Evolutionary conservation across 1,139 yeast genomes (phyloP).

Genomic region (Pichia sp.): DNA sequence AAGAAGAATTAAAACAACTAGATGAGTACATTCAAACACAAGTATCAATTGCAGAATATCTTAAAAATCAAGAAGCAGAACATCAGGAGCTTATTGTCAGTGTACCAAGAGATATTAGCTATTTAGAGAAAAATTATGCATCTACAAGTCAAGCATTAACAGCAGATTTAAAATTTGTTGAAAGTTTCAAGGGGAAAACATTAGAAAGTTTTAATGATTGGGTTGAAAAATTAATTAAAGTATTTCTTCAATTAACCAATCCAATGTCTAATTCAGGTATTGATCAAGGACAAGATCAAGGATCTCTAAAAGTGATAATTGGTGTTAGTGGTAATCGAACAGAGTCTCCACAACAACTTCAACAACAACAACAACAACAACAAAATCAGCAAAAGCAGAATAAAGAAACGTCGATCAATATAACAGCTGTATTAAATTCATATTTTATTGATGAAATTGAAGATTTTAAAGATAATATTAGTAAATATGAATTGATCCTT

Average conservation of each 20-base stretch:
- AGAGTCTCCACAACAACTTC: slow-evolving; percentile 14
- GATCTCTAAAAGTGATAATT: slow-evolving; percentile 22
- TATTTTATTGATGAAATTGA: slow-evolving; percentile 49
- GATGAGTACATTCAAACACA: slow-evolving; percentile 83
- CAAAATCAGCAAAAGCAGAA: slow-evolving; percentile 16
- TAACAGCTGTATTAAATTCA: slow-evolving; percentile 37
- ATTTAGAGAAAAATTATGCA: slow-evolving; percentile 54
- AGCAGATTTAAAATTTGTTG: slow-evolving; percentile 54
- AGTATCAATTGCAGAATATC: slow-evolving; percentile 72
- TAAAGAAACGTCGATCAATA: slow-evolving; percentile 24
- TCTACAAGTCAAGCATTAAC: slow-evolving; percentile 67
- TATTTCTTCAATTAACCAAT: slow-evolving; percentile 31
- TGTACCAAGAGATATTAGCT: slow-evolving; percentile 80
- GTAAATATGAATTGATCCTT: slow-evolving; percentile 59
- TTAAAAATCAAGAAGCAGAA: slow-evolving; percentile 55
- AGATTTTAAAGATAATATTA: slow-evolving; percentile 50
- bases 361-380: slow-evolving; percentile 15
- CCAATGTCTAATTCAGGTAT: slow-evolving; percentile 24
- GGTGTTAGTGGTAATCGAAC: slow-evolving; percentile 29
- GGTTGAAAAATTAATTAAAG: slow-evolving; percentile 32
- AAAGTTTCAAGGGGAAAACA: slow-evolving; percentile 34
- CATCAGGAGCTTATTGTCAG: slow-evolving; percentile 70
- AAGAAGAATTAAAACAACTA: slow-evolving; percentile 72
- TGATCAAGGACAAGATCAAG: slow-evolving; percentile 22
- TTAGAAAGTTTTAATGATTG: slow-evolving; percentile 31